Evolutionary conservation across 2,329 filamentous ascomycete species (phyloP).

Genomic region (Stagonosporopsis cucurbitacearum): DNA sequence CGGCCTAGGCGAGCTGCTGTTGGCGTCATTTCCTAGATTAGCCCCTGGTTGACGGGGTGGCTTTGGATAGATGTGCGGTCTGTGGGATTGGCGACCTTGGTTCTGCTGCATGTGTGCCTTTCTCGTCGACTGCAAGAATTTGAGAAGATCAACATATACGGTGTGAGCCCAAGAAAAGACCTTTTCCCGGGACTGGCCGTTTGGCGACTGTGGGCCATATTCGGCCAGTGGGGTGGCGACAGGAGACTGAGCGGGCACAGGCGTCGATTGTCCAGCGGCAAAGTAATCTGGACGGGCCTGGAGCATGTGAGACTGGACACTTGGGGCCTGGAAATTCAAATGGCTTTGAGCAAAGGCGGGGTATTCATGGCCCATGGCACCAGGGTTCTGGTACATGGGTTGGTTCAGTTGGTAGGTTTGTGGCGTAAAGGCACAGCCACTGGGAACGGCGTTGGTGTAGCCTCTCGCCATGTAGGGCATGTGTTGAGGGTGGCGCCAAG

Average conservation of each 20-base stretch:
- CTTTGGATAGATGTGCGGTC: conserved; percentile 67
- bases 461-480: conserved; percentile 35
- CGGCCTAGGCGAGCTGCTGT: conserved; percentile 33
- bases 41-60: conserved; percentile 64
- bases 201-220: conserved; percentile 51
- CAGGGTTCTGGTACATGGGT: conserved; percentile 32
- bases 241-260: conserved; percentile 31
- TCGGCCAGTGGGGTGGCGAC: conserved; percentile 39
- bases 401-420: conserved; percentile 37
- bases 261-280: conserved; percentile 41
- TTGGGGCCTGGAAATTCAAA: conserved; percentile 7
- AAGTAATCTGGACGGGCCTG: conserved; percentile 35
- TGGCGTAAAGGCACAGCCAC: conserved; percentile 35
- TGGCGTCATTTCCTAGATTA: conserved; percentile 53
- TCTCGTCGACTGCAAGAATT: conserved; percentile 55
- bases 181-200: conserved; percentile 53
- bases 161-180: conserved; percentile 56
- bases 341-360: conserved; percentile 35
- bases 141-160: conserved; percentile 58
- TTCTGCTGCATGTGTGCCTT: conserved; percentile 50
- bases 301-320: conserved; percentile 6
- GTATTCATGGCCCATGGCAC: conserved; percentile 34
- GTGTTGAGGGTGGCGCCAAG: conserved; percentile 43
- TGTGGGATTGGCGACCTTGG: conserved; percentile 53
- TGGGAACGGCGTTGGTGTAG: conserved; percentile 36